Evolutionary conservation across 2,329 filamentous ascomycete species (phyloP), one percentile per base, ranked within the genome.

Genomic region (Apiospora hydei): DNA sequence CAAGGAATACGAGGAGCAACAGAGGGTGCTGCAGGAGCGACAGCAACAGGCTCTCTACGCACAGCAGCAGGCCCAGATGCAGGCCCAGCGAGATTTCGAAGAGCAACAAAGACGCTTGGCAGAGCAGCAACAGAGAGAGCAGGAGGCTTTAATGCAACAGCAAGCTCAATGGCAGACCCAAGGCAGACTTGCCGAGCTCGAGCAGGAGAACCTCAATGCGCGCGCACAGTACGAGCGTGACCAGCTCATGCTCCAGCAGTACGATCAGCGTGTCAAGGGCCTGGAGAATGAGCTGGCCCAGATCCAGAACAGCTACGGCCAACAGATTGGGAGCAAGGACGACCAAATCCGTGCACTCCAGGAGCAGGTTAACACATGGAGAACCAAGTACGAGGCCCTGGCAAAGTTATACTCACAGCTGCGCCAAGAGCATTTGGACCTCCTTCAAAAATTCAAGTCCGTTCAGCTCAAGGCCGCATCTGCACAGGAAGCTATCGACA

Each of bases 361-460:
- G 80, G 96, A 98, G 84, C 96, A 98, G 83, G 93, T 98, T 75
- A 98, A 98, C 82, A 98, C 95, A 0, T 99, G 96, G 96, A 90
- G 96, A 72, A 93, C 93, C 70, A 99, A 99, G 83, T 99, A 99
- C 79, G 96, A 99, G 82, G 94, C 96, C 0, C 86, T 99, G 69
- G 96, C 96, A 34, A 99, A 98, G 85, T 88, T 99, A 18, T 99
- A 99, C 84, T 98, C 96, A 10, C 96, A 99, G 83, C 87, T 99
- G 74, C 93, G 96, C 70, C 93, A 96, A 76, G 96, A 99, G 82
- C 96, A 99, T 84, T 87, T 99, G 44, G 96, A 98, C 79, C 89
- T 99, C 18, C 86, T 99, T 64, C 94, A 98, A 80, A 98, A 97
- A 80, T 98, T 98, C 85, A 99, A 99, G 88, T 88, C 92, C 8